Evolutionary conservation across 1,139 yeast genomes (phyloP).

Genomic region (Yamadazyma blattariae): DNA sequence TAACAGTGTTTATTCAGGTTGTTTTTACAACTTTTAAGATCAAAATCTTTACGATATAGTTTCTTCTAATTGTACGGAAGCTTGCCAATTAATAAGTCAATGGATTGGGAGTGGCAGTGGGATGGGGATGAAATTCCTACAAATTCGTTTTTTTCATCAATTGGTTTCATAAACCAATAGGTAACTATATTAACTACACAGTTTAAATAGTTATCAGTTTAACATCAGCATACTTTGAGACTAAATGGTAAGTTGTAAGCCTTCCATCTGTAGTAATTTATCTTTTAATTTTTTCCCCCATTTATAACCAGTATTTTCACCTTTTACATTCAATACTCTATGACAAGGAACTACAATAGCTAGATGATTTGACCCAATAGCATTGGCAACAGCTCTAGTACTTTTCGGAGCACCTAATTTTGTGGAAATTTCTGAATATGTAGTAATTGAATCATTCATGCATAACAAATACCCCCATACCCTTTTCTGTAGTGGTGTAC

Average conservation of each 20-base stretch:
- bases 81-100: conserved; percentile 54
- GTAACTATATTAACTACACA: too few relatives aligned
- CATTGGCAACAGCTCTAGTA: conserved; percentile 4
- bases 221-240: too few relatives aligned
- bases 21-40: conserved; percentile 29
- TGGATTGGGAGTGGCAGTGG: too few relatives aligned
- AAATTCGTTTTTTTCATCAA: too few relatives aligned
- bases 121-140: too few relatives aligned
- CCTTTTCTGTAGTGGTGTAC: conserved; percentile 1
- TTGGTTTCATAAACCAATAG: too few relatives aligned
- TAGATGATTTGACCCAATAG: conserved; percentile 3
- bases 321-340: conserved; percentile 2
- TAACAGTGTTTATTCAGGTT: conserved; percentile 14
- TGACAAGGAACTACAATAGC: conserved; percentile 5
- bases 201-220: background rate
- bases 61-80: conserved; percentile 41
- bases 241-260: too few relatives aligned
- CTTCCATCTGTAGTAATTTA: conserved; percentile 1
- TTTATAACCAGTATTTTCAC: conserved; percentile 5
- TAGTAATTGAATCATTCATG: background rate
- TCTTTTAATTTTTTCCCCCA: conserved; percentile 4
- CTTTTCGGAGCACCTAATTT: conserved; percentile 1
- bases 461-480: conserved; percentile 5
- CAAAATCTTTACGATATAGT: conserved; percentile 40
- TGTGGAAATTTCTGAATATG: conserved; percentile 1